These are phyloP conservation scores for Peniophora sp. DNA, from an alignment of 1,284 basidiomycete species.

Conservation along the genomic window DNA sequence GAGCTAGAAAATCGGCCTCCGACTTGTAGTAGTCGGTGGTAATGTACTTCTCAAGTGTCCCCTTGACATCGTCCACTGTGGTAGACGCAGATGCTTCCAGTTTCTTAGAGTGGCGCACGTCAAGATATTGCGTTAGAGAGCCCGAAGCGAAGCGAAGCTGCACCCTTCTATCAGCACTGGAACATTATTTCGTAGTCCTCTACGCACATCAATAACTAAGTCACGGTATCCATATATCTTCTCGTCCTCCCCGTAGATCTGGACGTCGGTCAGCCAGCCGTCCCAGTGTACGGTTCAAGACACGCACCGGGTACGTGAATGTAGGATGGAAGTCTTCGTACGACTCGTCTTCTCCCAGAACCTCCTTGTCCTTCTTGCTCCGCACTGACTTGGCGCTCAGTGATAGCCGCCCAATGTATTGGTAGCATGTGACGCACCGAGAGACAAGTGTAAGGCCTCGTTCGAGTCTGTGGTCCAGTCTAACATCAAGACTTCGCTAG, in stretches of 20 bases:
- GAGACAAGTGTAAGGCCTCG: conserved; percentile 61
- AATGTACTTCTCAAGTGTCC: conserved; percentile 71
- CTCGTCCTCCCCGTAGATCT: conserved; percentile 95
- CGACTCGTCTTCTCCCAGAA: conserved; percentile 49
- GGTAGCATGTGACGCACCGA: conserved; percentile 42
- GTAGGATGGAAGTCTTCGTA: conserved; percentile 69
- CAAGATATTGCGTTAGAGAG: conserved; percentile 71
- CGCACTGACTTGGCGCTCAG: conserved; percentile 38
- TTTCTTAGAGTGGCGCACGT: conserved; percentile 61
- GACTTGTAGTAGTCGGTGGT: conserved; percentile 63
- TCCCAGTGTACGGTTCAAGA: neutral
- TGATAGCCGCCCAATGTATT: neutral
- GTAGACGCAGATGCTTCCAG: conserved; percentile 48
- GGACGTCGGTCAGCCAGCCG: conserved; percentile 3
- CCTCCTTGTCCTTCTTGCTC: conserved; percentile 52
- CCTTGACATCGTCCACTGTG: conserved; percentile 86
- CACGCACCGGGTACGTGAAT: conserved; percentile 81
- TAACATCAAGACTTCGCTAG: conserved; percentile 28
- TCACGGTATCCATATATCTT: conserved; percentile 92
- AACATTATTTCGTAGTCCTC: no score
- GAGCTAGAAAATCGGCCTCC: conserved; percentile 53
- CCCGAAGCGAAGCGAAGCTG: conserved; percentile 85
- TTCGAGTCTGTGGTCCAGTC: conserved; percentile 78
- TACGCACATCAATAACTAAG: conserved; percentile 72
- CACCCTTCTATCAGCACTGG: neutral